Evolutionary conservation across 1,139 yeast genomes (phyloP).

Genomic region (Pneumocystis murina): DNA sequence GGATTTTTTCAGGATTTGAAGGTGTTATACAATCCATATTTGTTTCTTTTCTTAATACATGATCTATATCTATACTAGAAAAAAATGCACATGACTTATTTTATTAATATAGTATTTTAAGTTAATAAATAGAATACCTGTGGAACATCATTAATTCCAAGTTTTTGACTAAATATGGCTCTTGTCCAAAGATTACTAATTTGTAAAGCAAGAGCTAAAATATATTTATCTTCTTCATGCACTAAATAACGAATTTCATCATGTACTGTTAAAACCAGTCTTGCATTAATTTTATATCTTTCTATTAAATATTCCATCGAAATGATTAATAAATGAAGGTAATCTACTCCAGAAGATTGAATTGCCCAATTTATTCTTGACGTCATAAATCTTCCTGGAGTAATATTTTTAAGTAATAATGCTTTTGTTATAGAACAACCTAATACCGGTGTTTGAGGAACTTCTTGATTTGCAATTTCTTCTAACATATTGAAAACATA

Average conservation of each 20-base stretch:
- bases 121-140: conserved; percentile 42
- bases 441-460: conserved; percentile 78
- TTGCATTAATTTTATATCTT: conserved; percentile 54
- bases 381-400: conserved; percentile 56
- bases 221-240: conserved; percentile 54
- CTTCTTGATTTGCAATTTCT: conserved; percentile 67
- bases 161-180: conserved; percentile 83
- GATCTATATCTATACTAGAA: conserved; percentile 84
- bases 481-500: conserved; percentile 80
- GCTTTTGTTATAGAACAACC: conserved; percentile 93
- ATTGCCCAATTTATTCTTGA: conserved; percentile 96
- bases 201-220: conserved; percentile 71
- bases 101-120: not conserved
- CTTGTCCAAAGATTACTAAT: conserved; percentile 90
- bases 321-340: conserved; percentile 66
- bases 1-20: conserved; percentile 56
- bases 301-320: conserved; percentile 74
- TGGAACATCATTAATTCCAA: conserved; percentile 81
- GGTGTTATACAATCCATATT: conserved; percentile 81
- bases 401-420: conserved; percentile 48
- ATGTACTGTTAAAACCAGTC: conserved; percentile 79
- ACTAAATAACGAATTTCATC: conserved; percentile 83
- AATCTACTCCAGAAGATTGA: conserved; percentile 96
- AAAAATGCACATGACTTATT: conserved; percentile 47
- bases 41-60: conserved; percentile 77